Evolutionary conservation across 2,329 filamentous ascomycete species (phyloP).

Genomic region (Colletotrichum spaethianum): DNA sequence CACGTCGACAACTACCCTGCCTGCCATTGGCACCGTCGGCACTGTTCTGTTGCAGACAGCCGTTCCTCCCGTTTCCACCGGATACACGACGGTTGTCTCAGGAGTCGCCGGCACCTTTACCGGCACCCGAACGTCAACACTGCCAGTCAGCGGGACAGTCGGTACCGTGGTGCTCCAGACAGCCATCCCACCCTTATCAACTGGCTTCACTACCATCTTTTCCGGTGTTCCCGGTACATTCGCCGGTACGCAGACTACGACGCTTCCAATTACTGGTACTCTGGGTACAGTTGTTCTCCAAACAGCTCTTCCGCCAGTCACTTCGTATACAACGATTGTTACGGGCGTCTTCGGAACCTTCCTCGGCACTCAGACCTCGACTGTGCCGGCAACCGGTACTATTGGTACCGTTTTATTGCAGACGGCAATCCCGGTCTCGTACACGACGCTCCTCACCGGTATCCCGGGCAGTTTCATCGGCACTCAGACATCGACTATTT

Average conservation of each 20-base stretch:
- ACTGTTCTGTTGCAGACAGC: conserved; percentile 23
- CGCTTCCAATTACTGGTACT: neutral
- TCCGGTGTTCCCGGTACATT: neutral
- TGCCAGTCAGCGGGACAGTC: neutral
- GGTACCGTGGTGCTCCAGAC: conserved; percentile 6
- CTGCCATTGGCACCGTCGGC: neutral
- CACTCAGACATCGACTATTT: conserved; percentile 16
- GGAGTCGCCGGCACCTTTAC: conserved; percentile 9
- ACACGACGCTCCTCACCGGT: conserved; percentile 20
- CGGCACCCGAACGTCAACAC: conserved; percentile 4
- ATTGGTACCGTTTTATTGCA: conserved; percentile 18
- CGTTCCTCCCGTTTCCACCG: neutral
- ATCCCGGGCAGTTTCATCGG: conserved; percentile 13
- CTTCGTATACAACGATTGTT: neutral
- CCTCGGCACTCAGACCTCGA: neutral
- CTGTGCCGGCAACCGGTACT: neutral
- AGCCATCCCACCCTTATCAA: neutral
- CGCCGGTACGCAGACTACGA: neutral
- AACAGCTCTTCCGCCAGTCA: conserved; percentile 7
- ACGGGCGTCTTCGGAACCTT: conserved; percentile 13
- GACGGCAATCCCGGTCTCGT: conserved; percentile 25
- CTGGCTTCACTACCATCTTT: neutral
- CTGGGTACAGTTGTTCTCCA: conserved; percentile 13
- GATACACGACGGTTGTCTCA: conserved; percentile 6
- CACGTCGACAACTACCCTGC: conserved; percentile 12